Evolutionary conservation across 2,329 filamentous ascomycete genomes (phyloP).

Genomic region (Penicillium freii): DNA sequence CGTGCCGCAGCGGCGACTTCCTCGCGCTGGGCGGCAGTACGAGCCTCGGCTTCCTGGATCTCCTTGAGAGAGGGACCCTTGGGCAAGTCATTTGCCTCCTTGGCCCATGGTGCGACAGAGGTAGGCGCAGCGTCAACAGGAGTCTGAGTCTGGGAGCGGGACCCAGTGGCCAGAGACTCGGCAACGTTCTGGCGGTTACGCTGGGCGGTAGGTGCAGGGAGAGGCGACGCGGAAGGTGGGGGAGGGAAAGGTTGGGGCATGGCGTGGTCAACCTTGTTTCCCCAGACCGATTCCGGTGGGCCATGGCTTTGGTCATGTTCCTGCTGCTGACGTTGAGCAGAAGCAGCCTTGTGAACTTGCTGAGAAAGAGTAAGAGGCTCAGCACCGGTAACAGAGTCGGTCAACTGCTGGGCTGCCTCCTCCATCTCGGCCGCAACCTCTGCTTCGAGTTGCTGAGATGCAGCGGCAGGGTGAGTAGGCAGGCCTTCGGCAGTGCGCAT

Average conservation of each 20-base stretch:
- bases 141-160: slow-evolving; percentile 74
- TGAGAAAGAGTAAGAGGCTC: slow-evolving; percentile 71
- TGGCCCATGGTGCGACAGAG: slow-evolving; percentile 91
- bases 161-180: slow-evolving; percentile 64
- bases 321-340: slow-evolving; percentile 41
- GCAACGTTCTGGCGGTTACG: slow-evolving; percentile 79
- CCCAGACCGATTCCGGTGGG: slow-evolving; percentile 55
- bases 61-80: slow-evolving; percentile 92
- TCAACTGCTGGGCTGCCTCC: slow-evolving; percentile 27
- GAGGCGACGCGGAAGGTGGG: slow-evolving; percentile 71
- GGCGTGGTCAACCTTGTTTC: slow-evolving; percentile 56
- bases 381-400: slow-evolving; percentile 24
- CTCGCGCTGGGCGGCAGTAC: slow-evolving; percentile 85
- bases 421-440: slow-evolving; percentile 19
- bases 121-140: slow-evolving; percentile 65
- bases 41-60: slow-evolving; percentile 93
- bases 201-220: slow-evolving; percentile 86
- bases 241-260: slow-evolving; percentile 70
- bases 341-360: slow-evolving; percentile 73
- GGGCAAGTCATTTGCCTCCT: slow-evolving; percentile 68
- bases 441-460: slow-evolving; percentile 29
- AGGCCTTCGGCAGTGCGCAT: slow-evolving; percentile 41
- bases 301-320: slow-evolving; percentile 38
- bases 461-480: slow-evolving; percentile 41
- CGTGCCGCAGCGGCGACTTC: slow-evolving; percentile 75